Percentiles rank a stretch among this genome's conserved stretches.
phyloP scores from a whole-genome alignment of 2,329 filamentous ascomycete species.

The Sporothrix humicola region DNA sequence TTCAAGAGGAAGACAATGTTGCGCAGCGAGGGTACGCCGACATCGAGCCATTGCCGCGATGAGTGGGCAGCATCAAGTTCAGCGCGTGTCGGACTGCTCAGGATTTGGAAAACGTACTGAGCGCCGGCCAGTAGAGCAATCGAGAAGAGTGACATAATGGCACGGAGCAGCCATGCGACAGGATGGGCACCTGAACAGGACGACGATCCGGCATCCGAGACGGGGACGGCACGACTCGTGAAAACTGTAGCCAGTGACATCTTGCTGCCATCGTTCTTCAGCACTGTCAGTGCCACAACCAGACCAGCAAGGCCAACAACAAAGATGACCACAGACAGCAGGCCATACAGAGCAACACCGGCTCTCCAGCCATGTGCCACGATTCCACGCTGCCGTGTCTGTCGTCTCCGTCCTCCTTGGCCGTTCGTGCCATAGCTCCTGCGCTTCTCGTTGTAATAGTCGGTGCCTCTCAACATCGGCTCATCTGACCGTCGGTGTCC shows the following conservation, averaged over 20 bases:
- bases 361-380: slow-evolving; percentile 54
- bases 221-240: slow-evolving; percentile 43
- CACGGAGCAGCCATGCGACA: slow-evolving; percentile 52
- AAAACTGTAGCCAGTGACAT: slow-evolving; percentile 40
- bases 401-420: background rate
- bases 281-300: slow-evolving; percentile 43
- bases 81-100: slow-evolving; percentile 58
- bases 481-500: slow-evolving; percentile 19
- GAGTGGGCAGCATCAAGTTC: slow-evolving; percentile 57
- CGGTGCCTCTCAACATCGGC: background rate
- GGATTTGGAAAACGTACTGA: slow-evolving; percentile 61
- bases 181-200: slow-evolving; percentile 44
- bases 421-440: background rate
- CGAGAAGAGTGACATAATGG: slow-evolving; percentile 52
- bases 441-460: slow-evolving; percentile 5
- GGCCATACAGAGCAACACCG: slow-evolving; percentile 53
- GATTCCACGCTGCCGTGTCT: slow-evolving; percentile 28
- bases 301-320: slow-evolving; percentile 48
- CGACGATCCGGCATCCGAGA: slow-evolving; percentile 44
- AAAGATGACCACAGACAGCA: slow-evolving; percentile 49
- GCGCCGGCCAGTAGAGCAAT: slow-evolving; percentile 54
- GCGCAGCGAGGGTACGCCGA: slow-evolving; percentile 59
- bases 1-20: slow-evolving; percentile 54
- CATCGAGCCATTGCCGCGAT: slow-evolving; percentile 56
- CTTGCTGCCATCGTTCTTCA: slow-evolving; percentile 31